A percentile compares a stretch with the other conserved stretches of the same genome.
Evolutionary conservation across 2,329 filamentous ascomycete species (phyloP).

Genomic region (Mollisiaceae sp.): DNA sequence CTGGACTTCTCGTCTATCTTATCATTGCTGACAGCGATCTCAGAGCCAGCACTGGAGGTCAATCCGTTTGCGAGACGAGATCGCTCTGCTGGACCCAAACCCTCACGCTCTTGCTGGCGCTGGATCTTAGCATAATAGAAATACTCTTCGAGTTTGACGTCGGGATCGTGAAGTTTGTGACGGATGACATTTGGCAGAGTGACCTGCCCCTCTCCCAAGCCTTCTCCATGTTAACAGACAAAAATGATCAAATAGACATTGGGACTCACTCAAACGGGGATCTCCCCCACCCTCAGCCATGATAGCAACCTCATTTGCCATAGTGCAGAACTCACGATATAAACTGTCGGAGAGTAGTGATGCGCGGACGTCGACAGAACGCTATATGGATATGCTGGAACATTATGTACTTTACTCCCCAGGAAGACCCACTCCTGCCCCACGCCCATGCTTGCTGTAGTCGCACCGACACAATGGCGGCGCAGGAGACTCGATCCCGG

Average conservation of each 20-base stretch:
- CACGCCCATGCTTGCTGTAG: neutral
- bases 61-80: neutral
- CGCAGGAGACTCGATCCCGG: neutral
- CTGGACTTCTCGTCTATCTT: constrained; percentile 28
- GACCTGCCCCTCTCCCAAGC: constrained; percentile 12
- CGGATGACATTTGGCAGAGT: neutral
- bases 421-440: neutral
- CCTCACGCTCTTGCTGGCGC: constrained; percentile 36
- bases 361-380: neutral
- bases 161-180: constrained; percentile 36
- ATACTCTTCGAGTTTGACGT: constrained; percentile 44
- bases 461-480: neutral
- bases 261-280: constrained; percentile 16
- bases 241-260: neutral
- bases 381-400: neutral
- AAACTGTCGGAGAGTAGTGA: neutral
- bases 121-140: constrained; percentile 42
- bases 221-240: neutral
- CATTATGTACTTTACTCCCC: neutral
- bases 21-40: constrained; percentile 7
- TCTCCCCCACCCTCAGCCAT: neutral
- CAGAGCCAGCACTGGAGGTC: neutral
- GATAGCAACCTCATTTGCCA: neutral
- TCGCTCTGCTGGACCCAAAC: constrained; percentile 28
- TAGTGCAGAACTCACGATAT: neutral